Base-by-base conservation (phyloP, 176 grass and related monocot genomes). In the sorghum (Sorghum bicolor) region DNA sequence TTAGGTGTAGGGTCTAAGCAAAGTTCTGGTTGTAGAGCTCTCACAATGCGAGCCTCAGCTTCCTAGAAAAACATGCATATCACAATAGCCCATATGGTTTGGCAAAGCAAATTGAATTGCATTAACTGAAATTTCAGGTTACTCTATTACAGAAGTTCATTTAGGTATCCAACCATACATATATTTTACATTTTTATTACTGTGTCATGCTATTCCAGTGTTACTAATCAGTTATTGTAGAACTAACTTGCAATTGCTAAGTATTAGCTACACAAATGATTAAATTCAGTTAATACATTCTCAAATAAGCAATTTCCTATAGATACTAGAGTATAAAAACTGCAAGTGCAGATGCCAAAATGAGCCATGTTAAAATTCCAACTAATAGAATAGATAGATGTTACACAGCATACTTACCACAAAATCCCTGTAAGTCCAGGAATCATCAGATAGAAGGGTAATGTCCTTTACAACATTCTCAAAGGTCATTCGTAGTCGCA, bases 381-480 rank as follows among this genome's bases (percentile, higher is more conserved):
- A 80, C 19, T 31, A 58, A 86, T 31, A 69, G 12, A n/a, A 57
- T 48, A 63, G 29, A 57, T 48, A 63, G 29, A 75, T 73, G 37
- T 55, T 79, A 77, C 22, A 77, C 30, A 47, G 67, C 32, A 82
- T 78, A 75, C 86, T 94, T 76, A 99, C 97, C 93, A 99, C 82
- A 78, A 96, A 92, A 93, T 96, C 91, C 70, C 93, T 90, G 83
- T 99, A 99, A 36, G 87, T 99, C 96, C 96, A 99, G 82, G 96
- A 99, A 88, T 99, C 93, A 71, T 96, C 96, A 79, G 96, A 92
- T 77, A 99, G 88, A 67, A 83, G 72, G 8, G 84, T 76, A 45
- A 99, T 92, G 70, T 99, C 93, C 80, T 91, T 99, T 72, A 96
- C 88, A 89, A 99, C 83, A 99, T 99, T 99, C 87, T 99, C 96